Evolutionary conservation across 2,329 filamentous ascomycete genomes (phyloP).

Genomic region (Ophiostoma populinum): DNA sequence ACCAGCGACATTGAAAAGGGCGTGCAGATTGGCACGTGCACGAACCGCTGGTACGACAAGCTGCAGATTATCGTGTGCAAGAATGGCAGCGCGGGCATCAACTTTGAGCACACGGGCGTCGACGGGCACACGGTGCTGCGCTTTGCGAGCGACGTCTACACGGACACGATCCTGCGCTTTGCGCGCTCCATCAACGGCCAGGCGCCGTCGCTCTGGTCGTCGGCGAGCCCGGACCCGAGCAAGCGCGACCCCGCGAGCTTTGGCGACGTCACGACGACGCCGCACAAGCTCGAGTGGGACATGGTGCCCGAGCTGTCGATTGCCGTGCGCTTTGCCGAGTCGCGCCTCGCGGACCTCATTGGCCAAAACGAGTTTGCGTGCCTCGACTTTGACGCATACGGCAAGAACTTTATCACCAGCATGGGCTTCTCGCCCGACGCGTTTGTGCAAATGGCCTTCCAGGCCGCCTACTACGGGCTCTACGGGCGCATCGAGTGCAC

Average conservation of each 20-base stretch:
- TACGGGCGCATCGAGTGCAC: conserved; percentile 90
- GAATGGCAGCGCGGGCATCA: conserved; percentile 95
- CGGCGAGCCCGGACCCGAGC: conserved; percentile 75
- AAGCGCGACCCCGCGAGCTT: conserved; percentile 86
- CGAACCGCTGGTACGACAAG: conserved; percentile 98
- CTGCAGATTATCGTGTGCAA: conserved; percentile 98
- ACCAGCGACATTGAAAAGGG: conserved; percentile 83
- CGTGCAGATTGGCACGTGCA: conserved; percentile 92
- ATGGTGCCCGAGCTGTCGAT: conserved; percentile 85
- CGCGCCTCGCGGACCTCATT: conserved; percentile 80
- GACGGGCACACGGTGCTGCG: conserved; percentile 93
- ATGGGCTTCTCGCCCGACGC: conserved; percentile 96
- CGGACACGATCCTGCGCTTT: conserved; percentile 91
- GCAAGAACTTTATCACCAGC: conserved; percentile 93
- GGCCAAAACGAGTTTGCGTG: conserved; percentile 93
- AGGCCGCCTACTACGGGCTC: conserved; percentile 91
- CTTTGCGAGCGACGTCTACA: conserved; percentile 92
- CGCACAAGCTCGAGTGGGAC: conserved; percentile 94
- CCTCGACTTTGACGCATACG: conserved; percentile 74
- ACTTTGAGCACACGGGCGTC: conserved; percentile 96
- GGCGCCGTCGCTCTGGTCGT: conserved; percentile 82
- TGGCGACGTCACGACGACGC: conserved; percentile 81
- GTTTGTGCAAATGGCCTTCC: conserved; percentile 98
- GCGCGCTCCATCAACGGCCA: conserved; percentile 89
- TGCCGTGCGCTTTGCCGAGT: conserved; percentile 88